phyloP scores from a whole-genome alignment of 129 eudicot genomes.

The Deinandra increscens region DNA sequence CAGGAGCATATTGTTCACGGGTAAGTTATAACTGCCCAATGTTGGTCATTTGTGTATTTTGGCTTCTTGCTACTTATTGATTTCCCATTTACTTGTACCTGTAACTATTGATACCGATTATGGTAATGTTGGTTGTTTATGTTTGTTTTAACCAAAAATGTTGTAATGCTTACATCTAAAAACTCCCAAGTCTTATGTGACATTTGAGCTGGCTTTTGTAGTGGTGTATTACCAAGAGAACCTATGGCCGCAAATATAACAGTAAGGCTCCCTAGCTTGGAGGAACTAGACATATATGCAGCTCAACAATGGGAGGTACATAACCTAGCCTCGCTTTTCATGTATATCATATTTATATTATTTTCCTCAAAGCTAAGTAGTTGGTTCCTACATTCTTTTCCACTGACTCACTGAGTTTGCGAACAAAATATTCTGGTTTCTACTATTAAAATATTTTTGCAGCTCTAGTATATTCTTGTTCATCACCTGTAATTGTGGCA shows the following conservation, averaged over 20 bases:
- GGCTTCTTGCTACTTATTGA: constrained; percentile 5
- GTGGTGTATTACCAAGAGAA: constrained; percentile 83
- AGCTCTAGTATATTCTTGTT: constrained; percentile 38
- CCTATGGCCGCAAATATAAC: constrained; percentile 70
- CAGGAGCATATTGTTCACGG: constrained; percentile 78
- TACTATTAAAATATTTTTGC: constrained; percentile 25
- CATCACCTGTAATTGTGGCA: constrained; percentile 44
- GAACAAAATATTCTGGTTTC: constrained; percentile 27
- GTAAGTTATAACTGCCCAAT: constrained; percentile 39
- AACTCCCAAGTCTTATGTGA: constrained; percentile 17
- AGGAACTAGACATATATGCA: constrained; percentile 79
- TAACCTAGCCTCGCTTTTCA: neutral
- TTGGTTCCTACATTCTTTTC: constrained; percentile 2
- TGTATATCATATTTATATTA: constrained; percentile 19
- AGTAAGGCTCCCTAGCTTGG: constrained; percentile 84
- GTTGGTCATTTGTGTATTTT: constrained; percentile 8
- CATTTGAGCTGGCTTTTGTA: constrained; percentile 35
- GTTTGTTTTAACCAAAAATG: neutral
- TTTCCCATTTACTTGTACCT: constrained; percentile 4
- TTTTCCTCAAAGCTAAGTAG: constrained; percentile 4
- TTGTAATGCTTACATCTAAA: neutral
- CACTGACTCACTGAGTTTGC: constrained; percentile 8
- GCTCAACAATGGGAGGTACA: constrained; percentile 89
- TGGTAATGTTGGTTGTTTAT: neutral
- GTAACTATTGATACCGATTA: neutral